These are phyloP conservation scores for Colletotrichum magnum DNA, from an alignment of 2,329 filamentous ascomycete genomes.

Conservation along the genomic window DNA sequence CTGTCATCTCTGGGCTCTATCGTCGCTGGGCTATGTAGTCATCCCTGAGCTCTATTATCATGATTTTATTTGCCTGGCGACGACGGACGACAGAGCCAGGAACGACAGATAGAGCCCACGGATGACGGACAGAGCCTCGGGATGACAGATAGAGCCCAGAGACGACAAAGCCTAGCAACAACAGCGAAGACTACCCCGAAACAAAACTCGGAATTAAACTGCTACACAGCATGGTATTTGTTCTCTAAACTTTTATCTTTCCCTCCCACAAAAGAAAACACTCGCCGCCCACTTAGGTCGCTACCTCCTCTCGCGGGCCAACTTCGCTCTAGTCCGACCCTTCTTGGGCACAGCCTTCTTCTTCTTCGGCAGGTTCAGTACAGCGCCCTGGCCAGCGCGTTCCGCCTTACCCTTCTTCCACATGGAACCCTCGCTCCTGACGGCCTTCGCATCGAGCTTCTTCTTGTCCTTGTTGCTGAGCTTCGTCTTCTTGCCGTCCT, in stretches of 20 bases:
- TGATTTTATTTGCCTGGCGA: background rate
- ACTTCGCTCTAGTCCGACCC: slow-evolving; percentile 38
- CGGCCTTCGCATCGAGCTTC: slow-evolving; percentile 67
- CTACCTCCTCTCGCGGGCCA: slow-evolving; percentile 32
- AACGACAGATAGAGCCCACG: too few relatives aligned
- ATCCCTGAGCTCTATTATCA: too few relatives aligned
- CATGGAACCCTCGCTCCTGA: slow-evolving; percentile 71
- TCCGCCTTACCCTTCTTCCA: slow-evolving; percentile 84
- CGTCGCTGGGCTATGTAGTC: too few relatives aligned
- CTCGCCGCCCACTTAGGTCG: too few relatives aligned
- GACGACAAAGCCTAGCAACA: too few relatives aligned
- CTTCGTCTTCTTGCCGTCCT: slow-evolving; percentile 70
- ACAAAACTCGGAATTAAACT: too few relatives aligned
- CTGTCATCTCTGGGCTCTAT: too few relatives aligned
- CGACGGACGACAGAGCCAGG: too few relatives aligned
- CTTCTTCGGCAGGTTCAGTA: slow-evolving; percentile 57
- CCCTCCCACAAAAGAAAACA: background rate
- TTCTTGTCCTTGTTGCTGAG: slow-evolving; percentile 76
- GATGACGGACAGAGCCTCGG: too few relatives aligned
- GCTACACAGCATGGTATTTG: slow-evolving; percentile 26
- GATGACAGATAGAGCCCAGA: too few relatives aligned
- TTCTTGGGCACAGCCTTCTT: slow-evolving; percentile 42
- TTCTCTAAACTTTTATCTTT: slow-evolving; percentile 5
- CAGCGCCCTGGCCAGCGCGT: slow-evolving; percentile 68
- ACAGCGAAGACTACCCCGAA: too few relatives aligned